A percentile compares a stretch with the other conserved stretches of the same genome.
Conservation (phyloP, 1,139 yeast genomes). For the Kurtzmaniella quercitrusa region DNA sequence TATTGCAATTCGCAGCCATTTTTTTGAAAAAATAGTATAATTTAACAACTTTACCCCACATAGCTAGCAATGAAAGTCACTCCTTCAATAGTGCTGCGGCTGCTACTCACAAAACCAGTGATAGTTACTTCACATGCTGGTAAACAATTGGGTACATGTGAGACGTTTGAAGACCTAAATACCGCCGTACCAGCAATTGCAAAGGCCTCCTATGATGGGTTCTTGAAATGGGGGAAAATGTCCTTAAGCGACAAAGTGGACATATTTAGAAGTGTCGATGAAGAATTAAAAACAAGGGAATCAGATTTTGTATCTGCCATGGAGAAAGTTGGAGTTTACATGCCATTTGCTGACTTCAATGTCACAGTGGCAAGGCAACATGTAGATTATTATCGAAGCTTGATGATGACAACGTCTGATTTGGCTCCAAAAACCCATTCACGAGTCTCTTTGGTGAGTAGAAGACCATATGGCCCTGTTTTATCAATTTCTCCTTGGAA, state of each 20-base stretch:
- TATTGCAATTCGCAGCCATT: background rate
- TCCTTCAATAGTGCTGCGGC: background rate
- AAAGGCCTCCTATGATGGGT: slow-evolving; percentile 16
- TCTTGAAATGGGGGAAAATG: slow-evolving; percentile 22
- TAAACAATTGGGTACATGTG: background rate
- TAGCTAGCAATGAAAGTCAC: background rate
- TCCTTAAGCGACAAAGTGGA: slow-evolving; percentile 14
- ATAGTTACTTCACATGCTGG: background rate
- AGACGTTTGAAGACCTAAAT: background rate
- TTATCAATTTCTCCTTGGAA: slow-evolving; percentile 47
- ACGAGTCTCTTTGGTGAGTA: slow-evolving; percentile 28
- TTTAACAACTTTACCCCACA: background rate
- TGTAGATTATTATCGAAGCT: slow-evolving; percentile 19
- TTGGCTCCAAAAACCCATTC: background rate
- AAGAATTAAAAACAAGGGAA: slow-evolving; percentile 13
- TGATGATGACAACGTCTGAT: background rate
- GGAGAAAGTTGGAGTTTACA: slow-evolving; percentile 33
- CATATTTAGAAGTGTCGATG: slow-evolving; percentile 18
- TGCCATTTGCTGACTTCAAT: slow-evolving; percentile 34
- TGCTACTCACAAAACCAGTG: background rate
- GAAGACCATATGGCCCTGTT: slow-evolving; percentile 43
- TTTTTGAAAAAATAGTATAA: too few relatives aligned
- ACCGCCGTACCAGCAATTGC: background rate
- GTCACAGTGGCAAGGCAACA: slow-evolving; percentile 23
- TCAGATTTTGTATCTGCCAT: slow-evolving; percentile 22